Percentiles rank a stretch among this genome's conserved stretches.
These are phyloP conservation scores for Alopecurus myosuroides DNA, from an alignment of 176 grass and related monocot genomes.

Conservation along the genomic window DNA sequence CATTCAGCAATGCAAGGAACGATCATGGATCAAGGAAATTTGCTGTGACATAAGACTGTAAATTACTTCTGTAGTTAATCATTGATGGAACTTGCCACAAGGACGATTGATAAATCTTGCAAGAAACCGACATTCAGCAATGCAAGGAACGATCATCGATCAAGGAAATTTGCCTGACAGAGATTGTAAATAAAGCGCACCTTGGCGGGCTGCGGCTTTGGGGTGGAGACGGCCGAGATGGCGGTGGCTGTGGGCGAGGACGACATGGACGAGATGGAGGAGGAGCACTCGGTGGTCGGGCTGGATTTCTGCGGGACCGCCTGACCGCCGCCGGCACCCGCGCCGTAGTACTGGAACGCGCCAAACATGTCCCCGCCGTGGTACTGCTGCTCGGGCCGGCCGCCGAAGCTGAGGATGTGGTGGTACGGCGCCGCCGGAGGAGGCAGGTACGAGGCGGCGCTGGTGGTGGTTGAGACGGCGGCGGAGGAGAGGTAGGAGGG, in stretches of 20 bases:
- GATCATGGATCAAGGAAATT: too few species aligned
- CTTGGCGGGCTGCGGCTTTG: constrained; percentile 33
- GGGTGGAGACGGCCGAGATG: constrained; percentile 14
- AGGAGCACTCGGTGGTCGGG: constrained; percentile 43
- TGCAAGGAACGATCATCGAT: neutral
- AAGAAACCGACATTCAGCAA: neutral
- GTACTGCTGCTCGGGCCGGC: constrained; percentile 21
- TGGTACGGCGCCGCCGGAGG: constrained; percentile 2
- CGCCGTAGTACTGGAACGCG: constrained; percentile 18
- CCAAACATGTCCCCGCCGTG: neutral
- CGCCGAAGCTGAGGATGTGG: constrained; percentile 34
- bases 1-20: neutral
- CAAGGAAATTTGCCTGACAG: too few species aligned
- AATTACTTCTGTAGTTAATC: neutral
- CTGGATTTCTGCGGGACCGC: constrained; percentile 37
- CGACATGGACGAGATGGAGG: constrained; percentile 50
- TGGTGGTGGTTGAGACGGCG: constrained; percentile 6
- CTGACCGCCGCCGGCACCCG: neutral
- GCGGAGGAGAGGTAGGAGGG: constrained; percentile 32
- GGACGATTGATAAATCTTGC: neutral
- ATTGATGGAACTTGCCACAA: neutral
- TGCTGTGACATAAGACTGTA: neutral
- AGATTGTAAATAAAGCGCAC: neutral
- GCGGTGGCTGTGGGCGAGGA: constrained; percentile 38
- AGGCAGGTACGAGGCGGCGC: constrained; percentile 16